These are phyloP conservation scores for Thelonectria discophora DNA, from an alignment of 2,329 filamentous ascomycete species.

Conservation along the genomic window DNA sequence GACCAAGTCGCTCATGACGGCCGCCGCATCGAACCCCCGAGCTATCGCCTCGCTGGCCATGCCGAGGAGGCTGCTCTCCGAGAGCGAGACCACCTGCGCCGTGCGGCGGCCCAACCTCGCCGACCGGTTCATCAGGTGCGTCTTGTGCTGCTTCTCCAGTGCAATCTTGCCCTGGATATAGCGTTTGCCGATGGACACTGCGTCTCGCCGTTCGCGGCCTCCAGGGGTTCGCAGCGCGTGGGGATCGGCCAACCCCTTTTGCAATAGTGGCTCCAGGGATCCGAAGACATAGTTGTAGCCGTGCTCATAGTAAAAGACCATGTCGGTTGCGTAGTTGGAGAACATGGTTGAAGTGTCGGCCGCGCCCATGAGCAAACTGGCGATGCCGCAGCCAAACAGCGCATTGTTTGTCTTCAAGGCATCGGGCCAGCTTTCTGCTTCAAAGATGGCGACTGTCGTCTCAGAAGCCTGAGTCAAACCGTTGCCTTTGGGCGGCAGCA, in stretches of 20 bases:
- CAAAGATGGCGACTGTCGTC: constrained; percentile 25
- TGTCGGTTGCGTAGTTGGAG: constrained; percentile 38
- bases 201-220: constrained; percentile 33
- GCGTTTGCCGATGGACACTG: constrained; percentile 32
- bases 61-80: constrained; percentile 36
- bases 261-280: constrained; percentile 30
- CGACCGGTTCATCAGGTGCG: constrained; percentile 27
- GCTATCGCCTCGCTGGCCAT: constrained; percentile 37
- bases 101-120: constrained; percentile 31
- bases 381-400: constrained; percentile 36
- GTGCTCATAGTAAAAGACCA: constrained; percentile 38
- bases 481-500: constrained; percentile 34
- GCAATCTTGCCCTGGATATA: constrained; percentile 39
- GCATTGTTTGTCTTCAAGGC: constrained; percentile 37
- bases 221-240: constrained; percentile 34
- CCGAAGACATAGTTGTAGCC: constrained; percentile 40
- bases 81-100: constrained; percentile 37
- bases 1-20: constrained; percentile 37
- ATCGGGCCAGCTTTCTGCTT: constrained; percentile 34
- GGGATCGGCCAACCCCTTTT: constrained; percentile 30
- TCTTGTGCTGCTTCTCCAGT: constrained; percentile 34
- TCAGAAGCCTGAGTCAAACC: constrained; percentile 31
- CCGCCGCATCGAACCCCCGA: constrained; percentile 33
- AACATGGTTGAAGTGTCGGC: constrained; percentile 36
- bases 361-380: constrained; percentile 37